phyloP scores from a whole-genome alignment of 805 yeast genomes.

The Candida ascalaphidarum region DNA sequence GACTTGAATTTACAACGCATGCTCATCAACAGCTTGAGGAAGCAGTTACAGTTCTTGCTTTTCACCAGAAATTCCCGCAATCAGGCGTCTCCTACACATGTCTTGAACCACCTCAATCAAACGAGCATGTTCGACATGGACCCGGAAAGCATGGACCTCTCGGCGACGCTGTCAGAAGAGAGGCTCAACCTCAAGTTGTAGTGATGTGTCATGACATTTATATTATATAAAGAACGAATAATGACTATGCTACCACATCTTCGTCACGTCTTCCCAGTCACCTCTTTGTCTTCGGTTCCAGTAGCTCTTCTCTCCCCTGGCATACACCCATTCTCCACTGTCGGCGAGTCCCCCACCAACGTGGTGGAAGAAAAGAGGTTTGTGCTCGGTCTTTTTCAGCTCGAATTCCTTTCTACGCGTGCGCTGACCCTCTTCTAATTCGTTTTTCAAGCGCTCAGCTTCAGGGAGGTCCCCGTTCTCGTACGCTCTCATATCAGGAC shows the following conservation, averaged over 20 bases:
- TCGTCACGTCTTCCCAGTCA: constrained; percentile 50
- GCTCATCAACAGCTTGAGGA: constrained; percentile 36
- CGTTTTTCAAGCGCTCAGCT: constrained; percentile 65
- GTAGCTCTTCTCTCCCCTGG: constrained; percentile 54
- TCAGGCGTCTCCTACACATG: too few relatives aligned
- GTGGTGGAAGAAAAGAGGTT: constrained; percentile 57
- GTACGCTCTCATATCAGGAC: constrained; percentile 78
- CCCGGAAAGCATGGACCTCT: not conserved
- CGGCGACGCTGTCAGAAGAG: not conserved
- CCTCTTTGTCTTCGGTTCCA: constrained; percentile 68
- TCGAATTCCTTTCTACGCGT: constrained; percentile 56
- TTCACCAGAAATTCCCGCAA: constrained; percentile 18
- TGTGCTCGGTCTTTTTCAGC: constrained; percentile 34
- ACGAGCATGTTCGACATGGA: not conserved
- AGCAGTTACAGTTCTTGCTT: constrained; percentile 42
- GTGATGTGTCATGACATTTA: too few relatives aligned
- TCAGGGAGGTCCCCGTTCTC: constrained; percentile 59
- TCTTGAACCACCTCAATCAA: too few relatives aligned
- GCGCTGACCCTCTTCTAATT: constrained; percentile 76
- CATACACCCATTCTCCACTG: constrained; percentile 44
- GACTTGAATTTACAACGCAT: constrained; percentile 39
- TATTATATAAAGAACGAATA: too few relatives aligned
- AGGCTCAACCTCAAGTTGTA: not conserved
- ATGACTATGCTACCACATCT: constrained; percentile 48
- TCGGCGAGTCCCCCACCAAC: constrained; percentile 29